Evolutionary conservation across 371 early-diverging fungal species (phyloP).

Genomic region (Nematocida ausubeli): DNA sequence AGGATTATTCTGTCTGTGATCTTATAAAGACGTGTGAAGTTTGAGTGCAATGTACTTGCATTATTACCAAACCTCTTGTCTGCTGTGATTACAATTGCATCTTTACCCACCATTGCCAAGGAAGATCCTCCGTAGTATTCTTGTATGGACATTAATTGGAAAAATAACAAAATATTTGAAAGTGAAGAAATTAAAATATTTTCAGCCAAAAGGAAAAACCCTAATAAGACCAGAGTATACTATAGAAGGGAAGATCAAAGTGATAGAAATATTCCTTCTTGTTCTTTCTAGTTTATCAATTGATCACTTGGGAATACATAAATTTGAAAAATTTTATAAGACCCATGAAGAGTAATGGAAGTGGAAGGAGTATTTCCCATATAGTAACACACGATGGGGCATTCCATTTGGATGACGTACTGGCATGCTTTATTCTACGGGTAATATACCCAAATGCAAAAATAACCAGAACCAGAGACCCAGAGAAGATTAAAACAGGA

Average conservation of each 20-base stretch:
- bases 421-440: slow-evolving; percentile 80
- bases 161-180: slow-evolving; percentile 33
- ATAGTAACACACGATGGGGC: slow-evolving; percentile 62
- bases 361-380: not conserved
- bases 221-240: too few relatives aligned
- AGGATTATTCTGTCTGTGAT: slow-evolving; percentile 78
- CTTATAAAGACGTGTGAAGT: slow-evolving; percentile 84
- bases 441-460: slow-evolving; percentile 63
- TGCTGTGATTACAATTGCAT: slow-evolving; percentile 90
- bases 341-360: not conserved
- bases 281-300: too few relatives aligned
- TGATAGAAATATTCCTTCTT: too few relatives aligned
- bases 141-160: slow-evolving; percentile 26
- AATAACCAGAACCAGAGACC: slow-evolving; percentile 80
- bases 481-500: slow-evolving; percentile 73
- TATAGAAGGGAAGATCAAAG: too few relatives aligned
- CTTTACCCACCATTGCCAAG: slow-evolving; percentile 94
- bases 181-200: too few relatives aligned
- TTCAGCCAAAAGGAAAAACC: too few relatives aligned
- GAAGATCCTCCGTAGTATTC: slow-evolving; percentile 72
- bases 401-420: slow-evolving; percentile 77
- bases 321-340: not conserved
- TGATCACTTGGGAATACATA: not conserved
- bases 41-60: slow-evolving; percentile 80
- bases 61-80: slow-evolving; percentile 81